Evolutionary conservation across 2,329 filamentous ascomycete genomes (phyloP).

Genomic region (Colletotrichum eremochloae): DNA sequence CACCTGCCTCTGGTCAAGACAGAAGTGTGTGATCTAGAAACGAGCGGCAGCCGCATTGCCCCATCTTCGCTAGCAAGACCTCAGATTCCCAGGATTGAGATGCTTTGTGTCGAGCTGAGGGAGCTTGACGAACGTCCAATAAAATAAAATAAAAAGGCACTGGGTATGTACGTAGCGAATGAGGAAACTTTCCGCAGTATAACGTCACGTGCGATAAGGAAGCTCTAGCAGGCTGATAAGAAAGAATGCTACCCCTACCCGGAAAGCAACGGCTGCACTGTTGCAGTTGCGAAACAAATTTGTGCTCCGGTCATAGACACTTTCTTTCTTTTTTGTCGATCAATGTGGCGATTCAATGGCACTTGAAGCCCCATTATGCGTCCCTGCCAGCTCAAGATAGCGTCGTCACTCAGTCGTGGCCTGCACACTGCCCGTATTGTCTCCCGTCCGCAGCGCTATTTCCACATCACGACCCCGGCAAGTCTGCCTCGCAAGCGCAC

Average conservation of each 20-base stretch:
- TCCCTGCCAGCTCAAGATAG: slow-evolving; percentile 30
- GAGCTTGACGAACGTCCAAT: slow-evolving; percentile 5
- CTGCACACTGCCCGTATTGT: slow-evolving; percentile 27
- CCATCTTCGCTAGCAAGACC: slow-evolving; percentile 37
- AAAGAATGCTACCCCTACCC: not conserved
- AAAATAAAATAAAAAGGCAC: not conserved
- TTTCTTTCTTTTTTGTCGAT: not conserved
- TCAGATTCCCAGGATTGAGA: slow-evolving; percentile 15
- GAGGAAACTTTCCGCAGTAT: slow-evolving; percentile 9
- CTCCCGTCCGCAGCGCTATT: slow-evolving; percentile 50
- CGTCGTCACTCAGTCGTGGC: slow-evolving; percentile 35
- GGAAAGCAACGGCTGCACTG: slow-evolving; percentile 10
- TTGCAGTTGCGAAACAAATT: not conserved
- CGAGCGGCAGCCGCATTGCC: slow-evolving; percentile 40
- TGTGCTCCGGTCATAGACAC: not conserved
- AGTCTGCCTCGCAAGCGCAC: slow-evolving; percentile 67
- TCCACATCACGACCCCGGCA: slow-evolving; percentile 61
- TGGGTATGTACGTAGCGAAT: not conserved
- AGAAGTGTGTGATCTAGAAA: slow-evolving; percentile 29
- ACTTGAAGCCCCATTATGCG: slow-evolving; percentile 33
- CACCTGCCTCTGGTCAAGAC: slow-evolving; percentile 35
- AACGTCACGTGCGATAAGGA: slow-evolving; percentile 31
- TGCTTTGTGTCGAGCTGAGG: slow-evolving; percentile 7
- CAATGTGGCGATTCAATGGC: slow-evolving; percentile 26
- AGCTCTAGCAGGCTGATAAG: not conserved